Conservation (phyloP, 1,139 yeast species). For the Sugiyamaella pinicola region DNA sequence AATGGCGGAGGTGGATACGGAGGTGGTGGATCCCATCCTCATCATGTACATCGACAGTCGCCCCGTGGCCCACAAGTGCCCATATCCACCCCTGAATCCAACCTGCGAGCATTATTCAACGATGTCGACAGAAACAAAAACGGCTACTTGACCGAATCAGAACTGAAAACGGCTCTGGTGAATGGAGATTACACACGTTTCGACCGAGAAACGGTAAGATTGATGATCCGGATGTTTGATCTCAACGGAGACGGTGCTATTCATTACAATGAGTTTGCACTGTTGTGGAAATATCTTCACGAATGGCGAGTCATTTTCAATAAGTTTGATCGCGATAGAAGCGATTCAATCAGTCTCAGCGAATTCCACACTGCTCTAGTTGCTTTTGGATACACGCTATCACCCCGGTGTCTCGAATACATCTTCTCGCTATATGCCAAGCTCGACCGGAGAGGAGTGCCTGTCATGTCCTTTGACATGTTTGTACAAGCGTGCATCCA, state of each 20-base stretch:
- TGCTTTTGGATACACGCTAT: constrained; percentile 69
- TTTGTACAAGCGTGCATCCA: constrained; percentile 81
- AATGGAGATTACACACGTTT: constrained; percentile 65
- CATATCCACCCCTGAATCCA: constrained; percentile 29
- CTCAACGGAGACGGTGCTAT: constrained; percentile 52
- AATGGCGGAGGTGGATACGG: constrained; percentile 8
- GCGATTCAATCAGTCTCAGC: constrained; percentile 65
- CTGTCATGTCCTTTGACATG: constrained; percentile 74
- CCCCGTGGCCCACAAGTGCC: constrained; percentile 19
- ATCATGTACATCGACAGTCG: constrained; percentile 19
- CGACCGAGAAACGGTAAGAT: constrained; percentile 60
- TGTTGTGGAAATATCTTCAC: constrained; percentile 70
- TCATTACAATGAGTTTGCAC: constrained; percentile 68
- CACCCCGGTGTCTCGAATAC: constrained; percentile 62
- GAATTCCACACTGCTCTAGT: constrained; percentile 69
- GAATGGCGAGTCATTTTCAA: constrained; percentile 70
- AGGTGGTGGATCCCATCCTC: constrained; percentile 18
- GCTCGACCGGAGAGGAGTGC: constrained; percentile 48
- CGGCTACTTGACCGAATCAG: constrained; percentile 61
- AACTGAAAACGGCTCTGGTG: constrained; percentile 61
- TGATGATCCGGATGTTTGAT: constrained; percentile 69
- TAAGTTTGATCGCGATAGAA: constrained; percentile 61
- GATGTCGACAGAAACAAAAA: constrained; percentile 42
- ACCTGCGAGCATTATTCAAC: constrained; percentile 34
- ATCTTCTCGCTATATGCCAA: constrained; percentile 62